Base-by-base conservation (phyloP, 345 rosid species). In the Rhodomyrtus tomentosa region DNA sequence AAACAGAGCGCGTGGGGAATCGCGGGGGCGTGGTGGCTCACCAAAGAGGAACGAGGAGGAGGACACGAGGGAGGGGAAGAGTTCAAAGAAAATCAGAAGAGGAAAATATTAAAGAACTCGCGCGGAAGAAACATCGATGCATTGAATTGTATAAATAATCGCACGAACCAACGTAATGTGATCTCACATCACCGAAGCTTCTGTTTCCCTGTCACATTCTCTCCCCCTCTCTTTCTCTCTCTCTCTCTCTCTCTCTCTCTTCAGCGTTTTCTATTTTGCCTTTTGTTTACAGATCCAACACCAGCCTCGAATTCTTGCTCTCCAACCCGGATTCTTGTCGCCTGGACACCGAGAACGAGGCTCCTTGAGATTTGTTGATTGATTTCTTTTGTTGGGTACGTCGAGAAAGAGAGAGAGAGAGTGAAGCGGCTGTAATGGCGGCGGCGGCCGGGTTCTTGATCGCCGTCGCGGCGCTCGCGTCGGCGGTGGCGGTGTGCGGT, bases 401-500 rank as follows among this genome's bases (percentile, higher is more conserved):
- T 18, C 76, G 24, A 32, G 42, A 68, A 11, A 68, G 76, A 22
- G 73, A 42, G 80, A 45, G 72, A 68, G 73, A n/a, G 55, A 20
- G n/a, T n/a, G 56, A 24, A 10, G 14, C 25, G 8, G 4, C 29
- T 9, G 6, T 83, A 24, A 89, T 89, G 89, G 87, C 84, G 84
- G 79, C 22, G 40, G 53, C n/a, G 2, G 45, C 73, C 38, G 86
- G 76, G 68, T 82, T 83, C n/a, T 50, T 88, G 80, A 27, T 88
- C 76, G 87, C 85, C 24, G 81, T 83, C 32, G 45, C 82, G 81
- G 56, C 86, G 83, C 82, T 90, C 76, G 80, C 25, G 32, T 25
- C 58, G 48, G 84, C 55, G 83, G 85, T 82, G 80, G 89, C 32
- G 86, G 89, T 88, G 6, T 22, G 87, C 25, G 83, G 88, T 56